These are phyloP conservation scores for Petunia secreta DNA, from an alignment of 257 asterid genomes.

Conservation along the genomic window DNA sequence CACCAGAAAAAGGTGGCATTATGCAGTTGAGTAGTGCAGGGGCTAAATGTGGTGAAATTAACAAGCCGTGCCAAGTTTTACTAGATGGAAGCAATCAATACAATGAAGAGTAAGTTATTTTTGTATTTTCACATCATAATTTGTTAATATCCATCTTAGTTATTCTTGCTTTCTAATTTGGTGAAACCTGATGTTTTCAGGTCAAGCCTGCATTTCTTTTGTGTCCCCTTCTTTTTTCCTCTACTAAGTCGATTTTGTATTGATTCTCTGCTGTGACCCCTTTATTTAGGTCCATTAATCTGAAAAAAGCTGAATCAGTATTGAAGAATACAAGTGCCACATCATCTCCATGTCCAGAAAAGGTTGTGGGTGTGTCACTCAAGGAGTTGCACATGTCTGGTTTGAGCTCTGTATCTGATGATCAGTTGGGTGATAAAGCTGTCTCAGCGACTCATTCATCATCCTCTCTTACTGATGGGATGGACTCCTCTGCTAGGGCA, in stretches of 20 bases:
- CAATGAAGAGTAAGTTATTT: constrained; percentile 50
- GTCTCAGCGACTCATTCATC: constrained; percentile 56
- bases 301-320: constrained; percentile 44
- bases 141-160: constrained; percentile 13
- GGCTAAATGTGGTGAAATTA: constrained; percentile 43
- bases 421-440: constrained; percentile 50
- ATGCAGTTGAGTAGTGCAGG: constrained; percentile 33
- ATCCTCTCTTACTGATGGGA: constrained; percentile 61
- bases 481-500: constrained; percentile 50
- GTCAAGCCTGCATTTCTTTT: background rate
- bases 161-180: constrained; percentile 14
- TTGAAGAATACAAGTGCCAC: constrained; percentile 41
- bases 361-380: constrained; percentile 38
- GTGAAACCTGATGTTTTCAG: background rate
- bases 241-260: constrained; percentile 10
- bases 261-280: constrained; percentile 20
- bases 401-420: constrained; percentile 49
- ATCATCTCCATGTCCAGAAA: constrained; percentile 45
- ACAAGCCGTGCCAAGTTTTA: constrained; percentile 32
- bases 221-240: background rate
- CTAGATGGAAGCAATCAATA: constrained; percentile 44
- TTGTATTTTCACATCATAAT: background rate
- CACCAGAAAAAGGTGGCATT: constrained; percentile 37
- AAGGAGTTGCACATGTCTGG: constrained; percentile 36
- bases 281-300: constrained; percentile 46